Evolutionary conservation across 2,329 filamentous ascomycete genomes (phyloP).

Genomic region (Fusarium pseudocircinatum): DNA sequence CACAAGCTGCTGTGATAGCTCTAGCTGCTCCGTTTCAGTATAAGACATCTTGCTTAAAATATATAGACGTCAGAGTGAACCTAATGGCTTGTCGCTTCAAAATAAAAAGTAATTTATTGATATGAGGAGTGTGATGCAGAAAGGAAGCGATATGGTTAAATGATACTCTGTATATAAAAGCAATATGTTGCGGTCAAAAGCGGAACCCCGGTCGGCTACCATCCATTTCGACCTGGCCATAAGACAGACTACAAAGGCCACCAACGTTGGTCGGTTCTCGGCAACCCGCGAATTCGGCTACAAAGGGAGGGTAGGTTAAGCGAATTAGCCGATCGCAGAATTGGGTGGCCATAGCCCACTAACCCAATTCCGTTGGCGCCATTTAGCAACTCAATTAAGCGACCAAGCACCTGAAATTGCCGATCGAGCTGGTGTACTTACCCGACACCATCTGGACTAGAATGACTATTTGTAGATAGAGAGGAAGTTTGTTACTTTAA

Average conservation of each 20-base stretch:
- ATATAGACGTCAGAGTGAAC: rapidly evolving
- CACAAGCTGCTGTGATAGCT: not conserved
- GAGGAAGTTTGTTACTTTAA: rapidly evolving
- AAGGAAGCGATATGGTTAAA: too few relatives aligned
- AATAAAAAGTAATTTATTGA: rapidly evolving
- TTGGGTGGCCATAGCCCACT: not conserved
- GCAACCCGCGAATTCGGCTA: not conserved
- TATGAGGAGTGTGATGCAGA: not conserved
- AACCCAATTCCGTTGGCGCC: not conserved
- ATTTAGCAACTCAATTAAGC: not conserved
- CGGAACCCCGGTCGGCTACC: rapidly evolving
- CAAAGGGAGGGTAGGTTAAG: rapidly evolving
- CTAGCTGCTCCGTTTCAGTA: not conserved
- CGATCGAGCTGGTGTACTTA: not conserved
- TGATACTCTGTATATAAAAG: not conserved
- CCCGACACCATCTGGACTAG: not conserved
- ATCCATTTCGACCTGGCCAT: rapidly evolving
- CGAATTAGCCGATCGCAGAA: not conserved
- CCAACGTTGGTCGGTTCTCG: not conserved
- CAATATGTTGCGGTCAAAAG: not conserved
- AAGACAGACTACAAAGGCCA: rapidly evolving
- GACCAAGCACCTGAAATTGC: not conserved
- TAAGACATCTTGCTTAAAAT: not conserved
- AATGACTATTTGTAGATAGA: not conserved
- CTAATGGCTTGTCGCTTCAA: rapidly evolving